Conservation (phyloP, 2,329 filamentous ascomycete genomes). For the Chalaropsis thielavioides region DNA sequence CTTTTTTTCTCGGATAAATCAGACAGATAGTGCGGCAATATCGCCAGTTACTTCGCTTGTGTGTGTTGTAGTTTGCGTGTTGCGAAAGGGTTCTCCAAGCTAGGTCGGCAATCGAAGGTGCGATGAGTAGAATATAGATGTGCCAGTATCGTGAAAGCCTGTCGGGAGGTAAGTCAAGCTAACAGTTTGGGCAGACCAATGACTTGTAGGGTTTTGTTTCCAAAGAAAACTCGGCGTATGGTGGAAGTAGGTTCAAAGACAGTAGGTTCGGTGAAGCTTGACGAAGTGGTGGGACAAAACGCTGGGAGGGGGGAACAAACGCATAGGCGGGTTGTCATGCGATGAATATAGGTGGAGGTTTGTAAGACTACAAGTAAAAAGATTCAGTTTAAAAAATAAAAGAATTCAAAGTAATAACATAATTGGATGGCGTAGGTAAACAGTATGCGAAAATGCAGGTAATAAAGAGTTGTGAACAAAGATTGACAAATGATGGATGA, state of each 20-base stretch:
- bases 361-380: slow-evolving; percentile 4
- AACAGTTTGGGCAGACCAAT: not conserved
- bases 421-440: not conserved
- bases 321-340: slow-evolving; percentile 1
- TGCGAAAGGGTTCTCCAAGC: too few species aligned
- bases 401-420: not conserved
- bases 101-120: too few species aligned
- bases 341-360: not conserved
- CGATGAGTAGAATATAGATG: too few species aligned
- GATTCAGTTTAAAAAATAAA: not conserved
- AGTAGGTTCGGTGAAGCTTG: not conserved
- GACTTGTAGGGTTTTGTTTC: too few species aligned
- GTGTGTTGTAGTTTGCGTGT: too few species aligned
- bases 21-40: too few species aligned
- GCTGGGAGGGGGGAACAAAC: not conserved
- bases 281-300: not conserved
- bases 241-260: not conserved
- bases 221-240: not conserved
- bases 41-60: too few species aligned
- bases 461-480: not conserved
- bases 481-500: not conserved
- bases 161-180: not conserved
- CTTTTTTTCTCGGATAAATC: too few species aligned
- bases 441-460: not conserved
- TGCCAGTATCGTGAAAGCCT: too few species aligned